These are phyloP conservation scores for Fraxinus nigra DNA, from an alignment of 305 asterid species.

Conservation along the genomic window DNA sequence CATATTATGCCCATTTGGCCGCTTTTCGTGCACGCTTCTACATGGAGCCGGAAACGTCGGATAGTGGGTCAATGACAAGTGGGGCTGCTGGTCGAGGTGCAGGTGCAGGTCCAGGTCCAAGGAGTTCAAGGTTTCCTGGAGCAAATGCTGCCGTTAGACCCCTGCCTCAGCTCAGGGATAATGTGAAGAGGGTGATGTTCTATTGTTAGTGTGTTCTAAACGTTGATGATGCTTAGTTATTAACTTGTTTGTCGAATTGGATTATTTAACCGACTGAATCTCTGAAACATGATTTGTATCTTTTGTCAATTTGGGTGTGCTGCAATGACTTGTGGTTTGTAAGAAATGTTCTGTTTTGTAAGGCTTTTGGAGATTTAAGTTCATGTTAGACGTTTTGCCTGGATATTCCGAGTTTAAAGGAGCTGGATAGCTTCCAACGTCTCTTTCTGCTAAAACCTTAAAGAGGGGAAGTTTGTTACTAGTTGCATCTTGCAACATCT, in stretches of 20 bases:
- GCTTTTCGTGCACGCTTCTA: constrained; percentile 48
- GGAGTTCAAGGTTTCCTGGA: constrained; percentile 10
- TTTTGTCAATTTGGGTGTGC: background rate
- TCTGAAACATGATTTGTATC: background rate
- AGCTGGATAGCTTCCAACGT: background rate
- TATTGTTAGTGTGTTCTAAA: constrained; percentile 28
- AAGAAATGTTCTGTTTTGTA: background rate
- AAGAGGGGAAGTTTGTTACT: background rate
- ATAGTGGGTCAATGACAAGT: constrained; percentile 23
- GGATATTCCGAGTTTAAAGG: background rate
- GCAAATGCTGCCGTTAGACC: constrained; percentile 32
- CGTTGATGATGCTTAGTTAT: background rate
- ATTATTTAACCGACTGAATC: background rate
- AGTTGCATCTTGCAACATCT: background rate
- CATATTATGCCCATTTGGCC: constrained; percentile 49
- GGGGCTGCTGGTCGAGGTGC: constrained; percentile 17
- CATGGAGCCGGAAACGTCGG: constrained; percentile 34
- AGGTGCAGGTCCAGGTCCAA: background rate
- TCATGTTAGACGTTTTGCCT: background rate
- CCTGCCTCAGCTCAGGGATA: constrained; percentile 43
- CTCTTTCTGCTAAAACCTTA: background rate
- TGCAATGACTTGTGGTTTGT: background rate
- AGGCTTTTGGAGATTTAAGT: background rate
- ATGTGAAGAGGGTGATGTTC: constrained; percentile 50
- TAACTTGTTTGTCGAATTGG: background rate